phyloP scores from a whole-genome alignment of 1,284 basidiomycete genomes.

The Exobasidium rhododendri region DNA sequence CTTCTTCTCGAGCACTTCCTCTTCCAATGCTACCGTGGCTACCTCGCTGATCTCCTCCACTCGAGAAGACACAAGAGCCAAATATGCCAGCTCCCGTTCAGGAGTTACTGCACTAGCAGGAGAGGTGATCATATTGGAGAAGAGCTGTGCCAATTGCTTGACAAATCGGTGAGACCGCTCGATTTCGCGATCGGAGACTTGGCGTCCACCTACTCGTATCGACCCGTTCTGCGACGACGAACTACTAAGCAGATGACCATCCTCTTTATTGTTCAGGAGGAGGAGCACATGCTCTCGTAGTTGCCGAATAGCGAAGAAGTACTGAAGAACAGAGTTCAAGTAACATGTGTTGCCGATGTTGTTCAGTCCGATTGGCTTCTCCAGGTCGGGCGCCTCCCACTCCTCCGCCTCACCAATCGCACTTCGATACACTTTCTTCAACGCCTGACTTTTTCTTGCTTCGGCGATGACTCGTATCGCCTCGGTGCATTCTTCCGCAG shows the following conservation, averaged over 20 bases:
- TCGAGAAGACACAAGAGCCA: slow-evolving; percentile 84
- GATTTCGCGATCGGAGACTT: slow-evolving; percentile 75
- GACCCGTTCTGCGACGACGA: slow-evolving; percentile 58
- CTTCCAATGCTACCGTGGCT: slow-evolving; percentile 15
- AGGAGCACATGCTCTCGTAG: slow-evolving; percentile 71
- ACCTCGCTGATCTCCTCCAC: slow-evolving; percentile 65
- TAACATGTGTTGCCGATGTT: slow-evolving; percentile 93
- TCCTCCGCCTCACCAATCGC: slow-evolving; percentile 62
- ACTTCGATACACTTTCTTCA: slow-evolving; percentile 66
- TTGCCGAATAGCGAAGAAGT: slow-evolving; percentile 90
- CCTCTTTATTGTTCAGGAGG: slow-evolving; percentile 57
- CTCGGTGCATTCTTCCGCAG: slow-evolving; percentile 45
- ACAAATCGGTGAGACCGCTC: slow-evolving; percentile 75
- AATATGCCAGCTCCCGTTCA: slow-evolving; percentile 78
- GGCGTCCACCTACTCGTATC: slow-evolving; percentile 77
- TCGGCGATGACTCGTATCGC: slow-evolving; percentile 61
- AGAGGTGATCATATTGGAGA: slow-evolving; percentile 71
- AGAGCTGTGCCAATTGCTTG: slow-evolving; percentile 71
- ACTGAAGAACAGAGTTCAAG: slow-evolving; percentile 80
- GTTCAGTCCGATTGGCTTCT: slow-evolving; percentile 79
- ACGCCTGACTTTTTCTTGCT: slow-evolving; percentile 67
- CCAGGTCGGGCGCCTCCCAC: slow-evolving; percentile 53
- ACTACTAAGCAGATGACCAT: not conserved
- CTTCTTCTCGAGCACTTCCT: slow-evolving; percentile 7
- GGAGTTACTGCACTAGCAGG: slow-evolving; percentile 72